Evolutionary conservation across 148 eudicot genomes (phyloP), one percentile per base, ranked within the genome.

Genomic region (Fallopia convolvulus): DNA sequence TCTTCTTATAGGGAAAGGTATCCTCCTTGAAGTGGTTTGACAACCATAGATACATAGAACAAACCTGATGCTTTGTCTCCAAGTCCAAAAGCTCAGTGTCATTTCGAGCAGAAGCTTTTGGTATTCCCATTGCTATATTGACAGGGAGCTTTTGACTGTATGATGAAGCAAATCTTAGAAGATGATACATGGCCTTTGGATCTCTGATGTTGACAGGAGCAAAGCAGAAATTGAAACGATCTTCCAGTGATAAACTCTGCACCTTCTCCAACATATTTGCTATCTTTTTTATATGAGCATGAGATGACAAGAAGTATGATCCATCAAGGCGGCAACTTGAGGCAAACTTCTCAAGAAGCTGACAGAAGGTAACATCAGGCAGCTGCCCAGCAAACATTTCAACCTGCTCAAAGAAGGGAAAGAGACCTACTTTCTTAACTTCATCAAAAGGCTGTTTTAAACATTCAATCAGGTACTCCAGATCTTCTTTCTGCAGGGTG

Each of bases 151-250:
- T 80, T 76, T 89, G 88, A 32, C 97, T 83, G 75, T 83, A 94
- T 11, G 93, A 82, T 36, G 93, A 86, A 53, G 99, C 99, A 84
- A 88, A 94, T 74, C 87, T 83, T 65, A 94, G 30, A 32, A 94
- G 92, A 88, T 94, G 99, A 83, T 86, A 85, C 99, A 94, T 92
- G 33, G 96, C 96, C 85, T 90, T 94, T 36, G 97, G 99, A 74
- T 94, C 99, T 58, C 99, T 84, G 41, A 94, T 89, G 74, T 94
- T 94, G 53, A 90, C 97, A 1, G 99, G 99, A 55, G 99, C 97
- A 88, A 94, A 94, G 85, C 99, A 94, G 81, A 94, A 94, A 81
- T 94, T 88, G 77, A 87, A 94, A 72, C 99, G 96, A 80, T 94
- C 99, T 84, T 90, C 92, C 61, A 94, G 82, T 10, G 99, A 92